phyloP scores from a whole-genome alignment of 2,329 filamentous ascomycete genomes.

The Nigrospora osmanthi region DNA sequence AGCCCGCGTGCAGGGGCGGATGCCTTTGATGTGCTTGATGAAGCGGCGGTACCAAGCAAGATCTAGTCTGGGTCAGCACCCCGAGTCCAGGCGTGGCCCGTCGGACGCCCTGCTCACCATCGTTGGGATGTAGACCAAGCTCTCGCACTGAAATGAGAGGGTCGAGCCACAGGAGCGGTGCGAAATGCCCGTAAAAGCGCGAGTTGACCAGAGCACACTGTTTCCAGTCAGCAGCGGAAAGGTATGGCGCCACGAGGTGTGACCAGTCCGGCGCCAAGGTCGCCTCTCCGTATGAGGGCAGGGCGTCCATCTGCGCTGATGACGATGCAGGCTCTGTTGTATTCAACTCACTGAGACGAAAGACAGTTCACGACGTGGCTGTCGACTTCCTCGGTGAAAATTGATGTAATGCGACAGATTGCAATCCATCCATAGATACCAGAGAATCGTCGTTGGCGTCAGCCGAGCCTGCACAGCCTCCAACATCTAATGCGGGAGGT shows the following conservation, averaged over 20 bases:
- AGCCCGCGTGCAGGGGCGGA: conserved; percentile 28
- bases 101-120: conserved; percentile 31
- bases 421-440: background rate
- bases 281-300: conserved; percentile 49
- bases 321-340: background rate
- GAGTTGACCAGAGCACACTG: conserved; percentile 39
- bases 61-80: conserved; percentile 26
- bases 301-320: conserved; percentile 19
- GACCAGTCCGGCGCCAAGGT: conserved; percentile 39
- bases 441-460: background rate
- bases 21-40: conserved; percentile 26
- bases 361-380: background rate
- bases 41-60: conserved; percentile 41
- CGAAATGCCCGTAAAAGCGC: conserved; percentile 40
- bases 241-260: conserved; percentile 34
- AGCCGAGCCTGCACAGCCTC: background rate
- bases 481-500: too few relatives aligned
- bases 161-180: conserved; percentile 44
- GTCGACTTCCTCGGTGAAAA: background rate
- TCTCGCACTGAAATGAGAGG: conserved; percentile 30
- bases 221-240: conserved; percentile 31
- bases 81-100: background rate
- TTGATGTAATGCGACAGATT: background rate
- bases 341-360: too few relatives aligned
- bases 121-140: conserved; percentile 32